Evolutionary conservation across 140 eudicot species (phyloP), one percentile per base, ranked within the genome.

Genomic region (Oenanthe javanica): DNA sequence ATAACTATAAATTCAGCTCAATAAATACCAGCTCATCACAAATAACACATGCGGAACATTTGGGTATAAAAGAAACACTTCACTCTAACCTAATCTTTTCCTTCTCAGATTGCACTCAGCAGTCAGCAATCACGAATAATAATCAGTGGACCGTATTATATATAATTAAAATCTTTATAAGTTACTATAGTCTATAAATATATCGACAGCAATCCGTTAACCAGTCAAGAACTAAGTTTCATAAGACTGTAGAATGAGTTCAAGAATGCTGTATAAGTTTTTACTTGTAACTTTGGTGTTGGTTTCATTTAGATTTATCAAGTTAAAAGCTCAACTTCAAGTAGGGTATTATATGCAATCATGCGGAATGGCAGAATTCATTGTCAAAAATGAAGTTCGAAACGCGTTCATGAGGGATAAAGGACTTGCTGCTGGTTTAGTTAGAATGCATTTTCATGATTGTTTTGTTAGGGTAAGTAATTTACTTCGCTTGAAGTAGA

Each of bases 401-500:
- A 87, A 84, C n/a, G 97, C 86, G 12, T 88, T 83, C 83, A 19
- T 47, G 19, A 63, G 79, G 23, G 82, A 93, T 83, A 80, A n/a
- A 7, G 98, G 98, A 55, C 71, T 91, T 2, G 93, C 97, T 73
- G 90, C 97, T 51, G 93, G 89, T 76, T 91, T 93, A 2, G 87
- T 93, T 31, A 61, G 98, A 78, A 46, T 91, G 78, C 97, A 89
- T 84, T 93, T 93, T 79, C 98, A 93, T 59, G 96, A 93, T 78
- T 93, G 97, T 63, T 93, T 93, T 78, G 97, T 93, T 61, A 86
- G 96, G 91, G 96, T 93, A 86, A 83, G 87, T 21, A 9, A 36
- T 40, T 21, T 1, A 31, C 18, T 21, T 21, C 72, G 25, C 66
- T 57, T 4, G 23, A 57, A 18, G 66, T 18, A 23, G 14, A 66